Conservation (phyloP, 768 basidiomycete genomes). For the Rhizopogon vinicolor region DNA sequence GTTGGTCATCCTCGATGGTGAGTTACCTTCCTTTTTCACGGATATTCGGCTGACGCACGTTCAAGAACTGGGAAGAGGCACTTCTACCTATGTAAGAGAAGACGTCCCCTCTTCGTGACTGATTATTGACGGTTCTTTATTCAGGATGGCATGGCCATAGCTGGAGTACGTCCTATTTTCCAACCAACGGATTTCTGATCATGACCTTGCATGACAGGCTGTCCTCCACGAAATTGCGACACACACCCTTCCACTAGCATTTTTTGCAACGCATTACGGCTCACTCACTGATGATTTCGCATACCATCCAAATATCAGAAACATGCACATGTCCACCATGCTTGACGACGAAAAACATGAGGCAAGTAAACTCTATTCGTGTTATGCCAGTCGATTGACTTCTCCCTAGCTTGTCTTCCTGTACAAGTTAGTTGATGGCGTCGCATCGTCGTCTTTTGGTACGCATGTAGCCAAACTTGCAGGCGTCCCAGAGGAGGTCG, state of each 20-base stretch:
- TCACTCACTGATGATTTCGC: conserved; percentile 92
- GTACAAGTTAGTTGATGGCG: conserved; percentile 88
- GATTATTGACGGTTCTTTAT: neutral
- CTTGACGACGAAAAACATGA: conserved; percentile 91
- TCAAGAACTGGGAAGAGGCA: conserved; percentile 89
- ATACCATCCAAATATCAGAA: conserved; percentile 88
- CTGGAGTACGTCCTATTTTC: conserved; percentile 50
- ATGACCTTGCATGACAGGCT: conserved; percentile 41
- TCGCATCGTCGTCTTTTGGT: conserved; percentile 86
- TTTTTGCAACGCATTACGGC: conserved; percentile 98
- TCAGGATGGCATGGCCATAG: conserved; percentile 98
- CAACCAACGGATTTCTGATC: conserved; percentile 4
- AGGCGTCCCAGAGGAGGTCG: conserved; percentile 82
- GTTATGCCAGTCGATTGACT: neutral
- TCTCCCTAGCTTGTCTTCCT: conserved; percentile 76
- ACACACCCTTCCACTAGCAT: conserved; percentile 83
- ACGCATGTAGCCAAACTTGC: conserved; percentile 95
- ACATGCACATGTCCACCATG: conserved; percentile 94
- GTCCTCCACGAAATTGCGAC: conserved; percentile 94
- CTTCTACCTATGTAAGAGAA: conserved; percentile 78
- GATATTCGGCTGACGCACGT: neutral
- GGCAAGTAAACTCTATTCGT: conserved; percentile 34
- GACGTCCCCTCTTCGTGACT: neutral
- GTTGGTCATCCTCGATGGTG: conserved; percentile 92
- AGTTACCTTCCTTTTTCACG: conserved; percentile 17